Base-by-base conservation (phyloP, 805 yeast genomes). In the Yamadazyma phyllophila region DNA sequence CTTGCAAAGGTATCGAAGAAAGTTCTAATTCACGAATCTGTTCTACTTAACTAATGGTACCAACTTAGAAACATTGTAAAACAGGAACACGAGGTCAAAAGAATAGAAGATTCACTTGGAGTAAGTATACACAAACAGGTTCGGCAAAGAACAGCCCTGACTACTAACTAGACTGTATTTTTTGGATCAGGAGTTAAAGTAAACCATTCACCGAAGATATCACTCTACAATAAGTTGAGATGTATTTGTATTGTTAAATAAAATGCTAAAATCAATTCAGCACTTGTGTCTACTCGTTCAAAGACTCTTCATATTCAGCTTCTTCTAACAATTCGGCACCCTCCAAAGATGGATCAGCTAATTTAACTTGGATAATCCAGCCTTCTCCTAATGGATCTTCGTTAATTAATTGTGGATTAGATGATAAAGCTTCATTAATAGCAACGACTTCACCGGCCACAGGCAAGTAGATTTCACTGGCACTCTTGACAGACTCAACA, bases 401-500 rank as follows among this genome's bases (percentile, higher is more conserved):
- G 69, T 91, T 92, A 59, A 94, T 80, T 57, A 89, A 71, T 47
- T 81, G 82, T 30, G 99, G 97, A 49, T 76, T 71, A 41, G 78
- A 79, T 51, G 80, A 84, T 55, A 94, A 76, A 17, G 61, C 65
- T 31, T 71, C 77, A 69, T 94, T 94, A 53, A 81, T 79, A 54
- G 82, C 96, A 40, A 82, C 50, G 31, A 94, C 74, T 54, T 78
- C 84, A 41, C 96, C 97, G 12, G 76, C 67, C 26, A 89, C 85
- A 42, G 99, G 99, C 14, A 90, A 73, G 67, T 91, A 92, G 51
- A 94, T 85, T 61, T 94, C 99, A 53, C 88, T 80, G 24, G 99
- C 97, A 39, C 91, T 81, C 71, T 94, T 94, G 59, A 94, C 99
- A 36, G 90, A 80, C 69, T 94, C 99, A 34, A 94, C 95, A 27